A percentile compares a stretch with the other conserved stretches of the same genome.
Evolutionary conservation across 1,139 yeast genomes (phyloP).

Genomic region (Yamadazyma conglobata): DNA sequence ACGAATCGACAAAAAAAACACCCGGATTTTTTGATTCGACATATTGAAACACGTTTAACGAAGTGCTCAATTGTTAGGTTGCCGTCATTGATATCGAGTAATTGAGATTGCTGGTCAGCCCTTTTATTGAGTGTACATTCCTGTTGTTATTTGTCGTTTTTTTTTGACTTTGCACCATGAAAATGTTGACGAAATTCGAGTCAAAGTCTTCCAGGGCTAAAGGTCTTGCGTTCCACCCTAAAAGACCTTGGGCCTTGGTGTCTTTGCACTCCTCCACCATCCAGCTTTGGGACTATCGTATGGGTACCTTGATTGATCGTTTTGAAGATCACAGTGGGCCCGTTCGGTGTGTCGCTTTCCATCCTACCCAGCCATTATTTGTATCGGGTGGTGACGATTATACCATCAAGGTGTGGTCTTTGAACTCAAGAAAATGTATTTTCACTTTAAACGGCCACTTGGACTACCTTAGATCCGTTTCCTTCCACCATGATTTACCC

Average conservation of each 20-base stretch:
- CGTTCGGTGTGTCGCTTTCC: conserved; percentile 92
- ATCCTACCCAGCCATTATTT: conserved; percentile 95
- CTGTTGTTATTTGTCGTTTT: not conserved
- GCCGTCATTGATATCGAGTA: not conserved
- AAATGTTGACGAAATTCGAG: conserved; percentile 97
- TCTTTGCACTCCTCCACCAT: conserved; percentile 93
- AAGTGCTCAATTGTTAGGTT: no score
- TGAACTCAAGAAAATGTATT: conserved; percentile 84
- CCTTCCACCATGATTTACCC: conserved; percentile 93
- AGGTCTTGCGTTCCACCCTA: conserved; percentile 97
- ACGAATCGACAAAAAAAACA: conserved; percentile 12
- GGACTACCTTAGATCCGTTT: conserved; percentile 92
- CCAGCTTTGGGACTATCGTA: conserved; percentile 98
- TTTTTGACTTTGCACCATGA: conserved; percentile 53
- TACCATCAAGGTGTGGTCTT: conserved; percentile 93
- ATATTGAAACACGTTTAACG: no score
- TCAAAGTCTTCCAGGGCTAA: conserved; percentile 98
- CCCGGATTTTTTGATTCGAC: conserved; percentile 3
- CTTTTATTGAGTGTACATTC: not conserved
- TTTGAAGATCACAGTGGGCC: conserved; percentile 99
- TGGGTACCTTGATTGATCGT: conserved; percentile 96
- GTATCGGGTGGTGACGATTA: conserved; percentile 98
- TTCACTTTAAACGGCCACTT: conserved; percentile 91
- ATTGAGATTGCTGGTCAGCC: no score
- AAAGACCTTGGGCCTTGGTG: conserved; percentile 94